Conservation (phyloP, 75 land plant genomes). For the Pinus taeda region DNA sequence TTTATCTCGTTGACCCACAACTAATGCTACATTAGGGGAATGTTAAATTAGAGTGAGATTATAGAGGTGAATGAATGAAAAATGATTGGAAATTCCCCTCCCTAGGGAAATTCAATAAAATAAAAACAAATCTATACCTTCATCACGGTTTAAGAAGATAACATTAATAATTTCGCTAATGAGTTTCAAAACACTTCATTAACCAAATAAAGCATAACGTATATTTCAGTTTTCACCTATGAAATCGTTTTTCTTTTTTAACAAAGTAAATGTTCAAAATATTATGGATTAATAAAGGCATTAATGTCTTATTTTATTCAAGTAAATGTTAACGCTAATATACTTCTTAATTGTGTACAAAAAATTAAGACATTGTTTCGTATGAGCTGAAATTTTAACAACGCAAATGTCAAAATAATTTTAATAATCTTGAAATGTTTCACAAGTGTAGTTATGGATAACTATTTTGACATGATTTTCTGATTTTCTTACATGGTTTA, state of each 20-base stretch:
- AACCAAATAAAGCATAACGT: background rate
- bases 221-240: background rate
- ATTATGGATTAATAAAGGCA: no score
- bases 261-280: background rate
- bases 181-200: background rate
- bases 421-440: no score
- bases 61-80: background rate
- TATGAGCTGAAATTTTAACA: no score
- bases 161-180: background rate
- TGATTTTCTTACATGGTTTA: no score
- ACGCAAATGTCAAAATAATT: no score
- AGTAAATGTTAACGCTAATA: no score
- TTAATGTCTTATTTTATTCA: no score
- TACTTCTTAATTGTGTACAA: no score
- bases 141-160: background rate
- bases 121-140: background rate
- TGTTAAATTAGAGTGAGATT: background rate
- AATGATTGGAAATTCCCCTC: background rate
- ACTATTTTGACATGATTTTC: no score
- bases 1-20: background rate
- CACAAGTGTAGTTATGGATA: no score
- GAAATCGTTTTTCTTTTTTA: background rate
- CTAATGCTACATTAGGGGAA: background rate
- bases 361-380: no score
- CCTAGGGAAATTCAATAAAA: background rate